phyloP scores from a whole-genome alignment of 2,329 filamentous ascomycete genomes.

The Trichoderma endophyticum region DNA sequence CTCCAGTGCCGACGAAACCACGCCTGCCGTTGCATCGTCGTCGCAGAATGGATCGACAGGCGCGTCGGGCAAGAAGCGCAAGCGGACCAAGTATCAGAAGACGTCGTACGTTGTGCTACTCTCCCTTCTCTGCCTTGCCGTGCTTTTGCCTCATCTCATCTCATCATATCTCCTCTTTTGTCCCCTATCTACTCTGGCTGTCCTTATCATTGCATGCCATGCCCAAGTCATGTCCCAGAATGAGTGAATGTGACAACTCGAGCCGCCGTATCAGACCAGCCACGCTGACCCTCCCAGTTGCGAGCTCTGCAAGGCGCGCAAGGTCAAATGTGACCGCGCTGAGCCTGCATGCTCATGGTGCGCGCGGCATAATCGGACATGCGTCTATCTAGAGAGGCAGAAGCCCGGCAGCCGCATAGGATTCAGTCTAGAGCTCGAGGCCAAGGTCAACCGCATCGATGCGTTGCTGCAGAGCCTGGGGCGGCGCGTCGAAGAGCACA shows the following conservation, averaged over 20 bases:
- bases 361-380: slow-evolving; percentile 61
- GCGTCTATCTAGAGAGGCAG: slow-evolving; percentile 68
- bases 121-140: neutral
- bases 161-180: neutral
- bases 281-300: slow-evolving; percentile 31
- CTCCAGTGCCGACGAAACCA: slow-evolving; percentile 37
- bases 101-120: slow-evolving; percentile 36
- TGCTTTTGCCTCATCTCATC: neutral
- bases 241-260: neutral
- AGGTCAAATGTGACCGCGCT: slow-evolving; percentile 49
- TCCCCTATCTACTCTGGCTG: neutral
- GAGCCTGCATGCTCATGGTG: slow-evolving; percentile 69
- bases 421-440: slow-evolving; percentile 59
- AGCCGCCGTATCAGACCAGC: neutral
- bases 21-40: slow-evolving; percentile 8
- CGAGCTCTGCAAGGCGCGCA: slow-evolving; percentile 45
- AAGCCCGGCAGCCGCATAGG: slow-evolving; percentile 64
- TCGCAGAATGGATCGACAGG: slow-evolving; percentile 27
- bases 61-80: slow-evolving; percentile 36
- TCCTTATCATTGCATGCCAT: neutral
- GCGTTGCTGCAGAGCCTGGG: slow-evolving; percentile 42
- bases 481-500: slow-evolving; percentile 42
- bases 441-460: slow-evolving; percentile 53
- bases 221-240: neutral
- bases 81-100: slow-evolving; percentile 41